Evolutionary conservation across 2,329 filamentous ascomycete species (phyloP).

Genomic region (Aspergillus pseudotamarii): DNA sequence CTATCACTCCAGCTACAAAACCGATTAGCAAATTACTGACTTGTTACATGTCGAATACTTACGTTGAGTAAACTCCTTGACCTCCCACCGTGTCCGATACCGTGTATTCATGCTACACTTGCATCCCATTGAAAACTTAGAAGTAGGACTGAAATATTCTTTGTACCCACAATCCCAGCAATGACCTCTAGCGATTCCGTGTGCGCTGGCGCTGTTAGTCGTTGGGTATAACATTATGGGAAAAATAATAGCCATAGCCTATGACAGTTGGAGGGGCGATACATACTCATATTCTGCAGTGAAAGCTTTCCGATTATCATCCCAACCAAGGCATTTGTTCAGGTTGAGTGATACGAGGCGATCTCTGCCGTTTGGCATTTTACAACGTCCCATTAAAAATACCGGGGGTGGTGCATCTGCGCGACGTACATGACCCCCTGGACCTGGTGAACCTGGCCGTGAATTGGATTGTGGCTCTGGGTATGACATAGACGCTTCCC

Average conservation of each 20-base stretch:
- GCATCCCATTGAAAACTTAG: neutral
- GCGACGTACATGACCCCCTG: no score
- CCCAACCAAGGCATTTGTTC: neutral
- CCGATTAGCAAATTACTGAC: no score
- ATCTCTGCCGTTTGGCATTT: neutral
- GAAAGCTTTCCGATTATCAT: neutral
- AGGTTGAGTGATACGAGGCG: neutral
- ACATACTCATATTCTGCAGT: neutral
- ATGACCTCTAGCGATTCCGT: neutral
- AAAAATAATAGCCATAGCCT: neutral
- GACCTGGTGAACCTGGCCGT: neutral
- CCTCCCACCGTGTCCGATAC: no score
- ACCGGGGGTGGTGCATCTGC: neutral
- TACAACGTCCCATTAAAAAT: neutral
- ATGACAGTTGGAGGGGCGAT: fast-evolving
- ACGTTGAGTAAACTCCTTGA: no score
- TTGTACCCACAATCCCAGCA: neutral
- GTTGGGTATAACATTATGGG: neutral
- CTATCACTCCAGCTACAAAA: no score
- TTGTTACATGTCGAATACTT: no score
- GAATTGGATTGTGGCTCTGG: neutral
- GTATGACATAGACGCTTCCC: neutral
- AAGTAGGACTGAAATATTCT: neutral
- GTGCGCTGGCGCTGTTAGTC: neutral
- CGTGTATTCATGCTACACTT: neutral